Conservation (phyloP, 1,284 basidiomycete genomes). For the Puccinia coronata region DNA sequence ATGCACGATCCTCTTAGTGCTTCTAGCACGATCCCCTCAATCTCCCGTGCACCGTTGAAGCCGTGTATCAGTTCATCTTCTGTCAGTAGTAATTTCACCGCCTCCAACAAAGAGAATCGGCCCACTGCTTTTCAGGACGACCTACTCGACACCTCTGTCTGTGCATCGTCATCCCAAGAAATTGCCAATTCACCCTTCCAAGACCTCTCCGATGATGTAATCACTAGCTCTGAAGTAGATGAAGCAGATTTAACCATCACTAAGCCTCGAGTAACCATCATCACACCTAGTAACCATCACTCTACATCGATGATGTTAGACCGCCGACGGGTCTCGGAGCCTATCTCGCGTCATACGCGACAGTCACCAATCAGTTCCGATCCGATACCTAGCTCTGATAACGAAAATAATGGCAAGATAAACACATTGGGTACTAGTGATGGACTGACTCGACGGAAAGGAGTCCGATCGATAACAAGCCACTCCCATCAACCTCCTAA, state of each 20-base stretch:
- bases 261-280: slow-evolving; percentile 23
- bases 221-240: slow-evolving; percentile 23
- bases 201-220: neutral
- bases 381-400: slow-evolving; percentile 32
- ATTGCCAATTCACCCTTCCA: neutral
- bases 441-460: neutral
- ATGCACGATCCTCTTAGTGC: slow-evolving; percentile 21
- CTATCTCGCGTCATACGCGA: slow-evolving; percentile 19
- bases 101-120: neutral
- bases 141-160: slow-evolving; percentile 7
- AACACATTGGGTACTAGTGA: neutral
- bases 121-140: neutral
- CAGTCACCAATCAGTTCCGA: slow-evolving; percentile 34
- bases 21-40: neutral
- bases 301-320: neutral
- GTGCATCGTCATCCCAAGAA: slow-evolving; percentile 16
- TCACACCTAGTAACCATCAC: slow-evolving; percentile 22
- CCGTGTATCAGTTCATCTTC: neutral
- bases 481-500: slow-evolving; percentile 13
- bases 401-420: slow-evolving; percentile 13
- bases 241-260: neutral
- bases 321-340: slow-evolving; percentile 24
- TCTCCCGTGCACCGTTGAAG: neutral
- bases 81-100: slow-evolving; percentile 19
- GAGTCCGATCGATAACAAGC: neutral